phyloP scores from a whole-genome alignment of 805 yeast genomes.

The Nakazawaea ishiwadae region DNA sequence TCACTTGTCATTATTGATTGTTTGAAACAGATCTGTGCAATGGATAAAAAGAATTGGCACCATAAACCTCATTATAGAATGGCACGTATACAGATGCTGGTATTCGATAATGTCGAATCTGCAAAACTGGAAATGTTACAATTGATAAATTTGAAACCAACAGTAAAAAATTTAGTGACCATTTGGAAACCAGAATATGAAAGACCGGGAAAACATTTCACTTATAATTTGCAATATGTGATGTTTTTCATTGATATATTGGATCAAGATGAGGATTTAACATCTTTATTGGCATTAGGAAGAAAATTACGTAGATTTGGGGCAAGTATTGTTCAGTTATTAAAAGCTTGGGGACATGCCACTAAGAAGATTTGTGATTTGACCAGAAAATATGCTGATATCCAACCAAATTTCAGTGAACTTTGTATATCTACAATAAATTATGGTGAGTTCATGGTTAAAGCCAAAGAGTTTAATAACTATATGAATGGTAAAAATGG shows the following conservation, averaged over 20 bases:
- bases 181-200: slow-evolving; percentile 95
- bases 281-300: slow-evolving; percentile 52
- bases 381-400: slow-evolving; percentile 37
- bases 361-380: slow-evolving; percentile 49
- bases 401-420: slow-evolving; percentile 49
- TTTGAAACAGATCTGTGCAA: slow-evolving; percentile 40
- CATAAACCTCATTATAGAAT: slow-evolving; percentile 76
- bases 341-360: slow-evolving; percentile 61
- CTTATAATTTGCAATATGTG: slow-evolving; percentile 68
- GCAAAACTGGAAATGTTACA: slow-evolving; percentile 64
- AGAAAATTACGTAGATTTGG: slow-evolving; percentile 76
- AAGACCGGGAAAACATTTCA: slow-evolving; percentile 89
- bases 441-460: slow-evolving; percentile 37
- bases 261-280: slow-evolving; percentile 48
- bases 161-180: slow-evolving; percentile 66
- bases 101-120: slow-evolving; percentile 41
- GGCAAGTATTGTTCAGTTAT: slow-evolving; percentile 66
- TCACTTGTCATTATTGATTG: slow-evolving; percentile 37
- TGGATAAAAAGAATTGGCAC: slow-evolving; percentile 88
- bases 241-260: slow-evolving; percentile 56
- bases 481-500: slow-evolving; percentile 24
- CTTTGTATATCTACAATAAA: slow-evolving; percentile 38
- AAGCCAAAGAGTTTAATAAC: slow-evolving; percentile 28
- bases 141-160: slow-evolving; percentile 61
- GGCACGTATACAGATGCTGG: slow-evolving; percentile 57